Conservation (phyloP, 129 eudicot genomes). For the Lactuca sativa region DNA sequence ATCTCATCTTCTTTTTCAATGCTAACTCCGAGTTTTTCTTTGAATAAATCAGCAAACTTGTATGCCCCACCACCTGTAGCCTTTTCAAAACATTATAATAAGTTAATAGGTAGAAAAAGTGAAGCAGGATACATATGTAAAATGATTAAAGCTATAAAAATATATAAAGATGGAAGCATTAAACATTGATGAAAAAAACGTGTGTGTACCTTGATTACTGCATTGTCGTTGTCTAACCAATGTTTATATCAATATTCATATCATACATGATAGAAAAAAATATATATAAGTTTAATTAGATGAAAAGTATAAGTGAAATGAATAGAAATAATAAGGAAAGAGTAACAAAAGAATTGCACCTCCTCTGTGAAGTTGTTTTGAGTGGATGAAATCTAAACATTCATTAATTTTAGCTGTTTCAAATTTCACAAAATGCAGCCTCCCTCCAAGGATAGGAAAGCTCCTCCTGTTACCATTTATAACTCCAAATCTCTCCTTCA, state of each 20-base stretch:
- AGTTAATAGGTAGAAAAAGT: constrained; percentile 10
- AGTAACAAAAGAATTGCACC: constrained; percentile 39
- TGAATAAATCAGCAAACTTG: constrained; percentile 89
- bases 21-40: constrained; percentile 94
- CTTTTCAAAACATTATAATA: constrained; percentile 56
- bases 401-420: constrained; percentile 88
- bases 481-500: constrained; percentile 67
- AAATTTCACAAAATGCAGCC: constrained; percentile 96
- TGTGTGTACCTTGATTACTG: constrained; percentile 76
- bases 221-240: constrained; percentile 52
- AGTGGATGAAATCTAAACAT: constrained; percentile 86
- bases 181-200: not conserved
- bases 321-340: not conserved
- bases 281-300: not conserved
- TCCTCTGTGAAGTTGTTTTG: constrained; percentile 89
- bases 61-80: constrained; percentile 99
- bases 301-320: constrained; percentile 6
- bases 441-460: constrained; percentile 91
- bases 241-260: not conserved
- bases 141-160: not conserved
- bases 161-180: constrained; percentile 4
- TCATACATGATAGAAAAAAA: constrained; percentile 17
- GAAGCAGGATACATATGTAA: no score
- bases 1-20: constrained; percentile 98
- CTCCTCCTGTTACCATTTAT: constrained; percentile 65